Base-by-base conservation (phyloP, 2,329 filamentous ascomycete genomes). In the Pseudogymnoascus sp. region DNA sequence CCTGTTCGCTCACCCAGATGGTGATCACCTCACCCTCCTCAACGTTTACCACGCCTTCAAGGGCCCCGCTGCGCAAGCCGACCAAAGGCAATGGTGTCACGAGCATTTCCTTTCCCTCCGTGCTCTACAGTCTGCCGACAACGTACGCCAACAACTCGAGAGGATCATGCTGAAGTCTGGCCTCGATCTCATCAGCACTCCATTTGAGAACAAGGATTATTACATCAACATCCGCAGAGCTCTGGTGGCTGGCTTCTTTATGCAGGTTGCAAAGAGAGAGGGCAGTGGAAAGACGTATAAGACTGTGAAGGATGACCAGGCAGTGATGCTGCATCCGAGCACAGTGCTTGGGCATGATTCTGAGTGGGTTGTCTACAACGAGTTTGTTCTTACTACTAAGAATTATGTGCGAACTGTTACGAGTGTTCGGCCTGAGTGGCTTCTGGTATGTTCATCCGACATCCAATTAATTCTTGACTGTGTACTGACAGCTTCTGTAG, bases 11-110 rank as follows among this genome's bases (percentile, higher is more conserved):
- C 95, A 99, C 73, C 86, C 88, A 0, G 93, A 97, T 67, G 95
- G 95, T 62, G 95, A 99, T 72, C 95, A 99, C 72, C 82, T 99
- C 49, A 97, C 95, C 14, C 88, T 99, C 75, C 85, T 99, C 65
- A 99, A 99, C 74, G 93, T 93, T 52, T 99, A 97, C 77, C 96
- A 99, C 75, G 95, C 95, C 21, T 99, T 96, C 85, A 97, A 96
- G 79, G 81, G 86, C 43, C 75, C 86, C 72, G 80, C 83, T 69
- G 81, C 88, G 68, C 83, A 89, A 79, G 81, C 81, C 0, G 90
- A 96, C 72, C 81, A 84, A 14, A 95, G 92, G 78, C 86, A 90
- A 74, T 99, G 95, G 95, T 97, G 95, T 73, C 91, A 96, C 76
- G 90, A 97, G 72, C 93, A 97, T 77, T 99, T 96, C 78, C 82